Evolutionary conservation across 768 basidiomycete genomes (phyloP).

Genomic region (Podaxis rugospora): DNA sequence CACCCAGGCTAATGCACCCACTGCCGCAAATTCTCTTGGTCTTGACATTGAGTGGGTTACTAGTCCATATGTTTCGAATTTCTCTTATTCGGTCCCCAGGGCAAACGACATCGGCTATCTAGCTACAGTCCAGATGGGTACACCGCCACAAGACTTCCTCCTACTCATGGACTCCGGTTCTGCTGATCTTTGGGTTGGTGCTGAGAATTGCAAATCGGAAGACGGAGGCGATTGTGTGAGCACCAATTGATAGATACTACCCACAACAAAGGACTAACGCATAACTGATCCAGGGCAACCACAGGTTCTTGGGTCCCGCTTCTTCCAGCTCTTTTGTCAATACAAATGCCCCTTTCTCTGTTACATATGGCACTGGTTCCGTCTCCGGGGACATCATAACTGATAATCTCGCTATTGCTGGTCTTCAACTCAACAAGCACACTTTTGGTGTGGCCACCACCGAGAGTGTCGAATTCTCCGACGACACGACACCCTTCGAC

Average conservation of each 20-base stretch:
- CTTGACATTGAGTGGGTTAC: constrained; percentile 52
- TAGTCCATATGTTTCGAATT: constrained; percentile 24
- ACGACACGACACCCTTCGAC: constrained; percentile 39
- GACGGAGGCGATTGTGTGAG: constrained; percentile 28
- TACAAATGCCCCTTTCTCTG: constrained; percentile 41
- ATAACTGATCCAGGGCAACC: constrained; percentile 25
- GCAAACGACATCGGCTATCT: constrained; percentile 3
- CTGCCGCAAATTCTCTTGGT: constrained; percentile 36
- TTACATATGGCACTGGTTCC: constrained; percentile 49
- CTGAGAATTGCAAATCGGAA: constrained; percentile 37
- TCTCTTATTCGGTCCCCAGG: neutral
- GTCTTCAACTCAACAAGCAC: constrained; percentile 45
- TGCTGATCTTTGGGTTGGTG: constrained; percentile 57
- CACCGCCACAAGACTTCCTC: constrained; percentile 41
- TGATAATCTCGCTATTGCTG: constrained; percentile 58
- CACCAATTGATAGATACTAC: neutral
- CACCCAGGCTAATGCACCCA: constrained; percentile 15
- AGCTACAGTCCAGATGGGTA: constrained; percentile 31
- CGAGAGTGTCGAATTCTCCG: constrained; percentile 46
- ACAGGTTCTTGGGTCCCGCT: constrained; percentile 47
- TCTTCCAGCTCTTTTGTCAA: constrained; percentile 55
- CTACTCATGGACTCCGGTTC: constrained; percentile 63
- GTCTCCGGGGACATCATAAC: constrained; percentile 54
- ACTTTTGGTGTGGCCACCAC: constrained; percentile 56
- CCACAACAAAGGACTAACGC: neutral